A percentile compares a stretch with the other conserved stretches of the same genome.
Conservation (phyloP, 305 asterid species). For the Fraxinus nigra region DNA sequence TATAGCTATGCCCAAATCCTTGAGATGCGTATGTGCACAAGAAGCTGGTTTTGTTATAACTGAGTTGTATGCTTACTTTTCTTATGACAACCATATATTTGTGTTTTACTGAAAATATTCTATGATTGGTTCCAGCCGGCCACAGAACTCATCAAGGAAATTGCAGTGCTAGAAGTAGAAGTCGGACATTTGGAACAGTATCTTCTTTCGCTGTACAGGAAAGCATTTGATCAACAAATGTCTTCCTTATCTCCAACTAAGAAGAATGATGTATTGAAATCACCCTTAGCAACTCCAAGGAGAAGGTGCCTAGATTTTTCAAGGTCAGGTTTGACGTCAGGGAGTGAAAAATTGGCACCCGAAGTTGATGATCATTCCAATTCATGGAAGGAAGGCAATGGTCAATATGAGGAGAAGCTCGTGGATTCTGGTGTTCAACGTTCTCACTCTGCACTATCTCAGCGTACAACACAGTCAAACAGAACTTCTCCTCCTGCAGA, state of each 20-base stretch:
- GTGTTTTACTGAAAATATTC: slow-evolving; percentile 3
- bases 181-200: slow-evolving; percentile 94
- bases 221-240: slow-evolving; percentile 82
- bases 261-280: slow-evolving; percentile 36
- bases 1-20: background rate
- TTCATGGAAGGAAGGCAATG: slow-evolving; percentile 37
- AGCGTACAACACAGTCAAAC: slow-evolving; percentile 43
- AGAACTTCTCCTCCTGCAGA: slow-evolving; percentile 60
- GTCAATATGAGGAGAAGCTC: slow-evolving; percentile 44
- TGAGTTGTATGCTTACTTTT: background rate
- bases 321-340: slow-evolving; percentile 39
- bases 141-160: slow-evolving; percentile 91
- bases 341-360: slow-evolving; percentile 29
- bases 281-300: slow-evolving; percentile 61
- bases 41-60: background rate
- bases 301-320: slow-evolving; percentile 73
- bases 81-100: background rate
- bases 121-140: slow-evolving; percentile 64
- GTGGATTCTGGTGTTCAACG: slow-evolving; percentile 64
- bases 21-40: background rate
- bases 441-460: slow-evolving; percentile 77
- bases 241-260: slow-evolving; percentile 52
- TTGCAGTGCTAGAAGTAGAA: slow-evolving; percentile 82
- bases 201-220: slow-evolving; percentile 83
- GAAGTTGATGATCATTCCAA: slow-evolving; percentile 34